Conservation (phyloP, 495 filamentous ascomycete genomes). For the Xylaria nigripes region DNA sequence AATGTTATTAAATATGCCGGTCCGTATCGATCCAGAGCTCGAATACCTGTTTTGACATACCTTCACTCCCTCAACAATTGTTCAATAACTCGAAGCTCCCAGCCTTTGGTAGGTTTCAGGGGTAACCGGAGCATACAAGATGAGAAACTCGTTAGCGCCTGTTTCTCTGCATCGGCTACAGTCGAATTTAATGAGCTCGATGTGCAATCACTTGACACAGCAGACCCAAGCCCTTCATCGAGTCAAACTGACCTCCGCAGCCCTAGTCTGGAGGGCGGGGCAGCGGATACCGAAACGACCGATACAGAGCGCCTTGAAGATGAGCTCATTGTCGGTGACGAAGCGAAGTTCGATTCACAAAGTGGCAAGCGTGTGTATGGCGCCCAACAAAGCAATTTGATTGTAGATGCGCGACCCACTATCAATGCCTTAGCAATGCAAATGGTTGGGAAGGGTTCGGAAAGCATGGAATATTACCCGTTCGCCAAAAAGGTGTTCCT, state of each 20-base stretch:
- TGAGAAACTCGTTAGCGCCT: conserved; percentile 84
- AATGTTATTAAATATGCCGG: conserved; percentile 93
- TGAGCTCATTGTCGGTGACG: conserved; percentile 50
- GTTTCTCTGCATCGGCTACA: conserved; percentile 68
- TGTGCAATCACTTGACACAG: conserved; percentile 9
- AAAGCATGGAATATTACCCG: conserved; percentile 97
- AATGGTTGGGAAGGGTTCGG: conserved; percentile 83
- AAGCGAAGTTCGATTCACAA: conserved; percentile 38
- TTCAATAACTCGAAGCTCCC: conserved; percentile 89
- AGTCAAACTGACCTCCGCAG: conserved; percentile 46
- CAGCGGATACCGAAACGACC: conserved; percentile 26
- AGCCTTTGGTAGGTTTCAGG: conserved; percentile 80
- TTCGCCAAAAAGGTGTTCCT: conserved; percentile 87
- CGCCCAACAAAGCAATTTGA: conserved; percentile 88
- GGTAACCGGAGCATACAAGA: conserved; percentile 91
- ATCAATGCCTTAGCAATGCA: conserved; percentile 97
- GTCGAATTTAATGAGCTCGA: conserved; percentile 32
- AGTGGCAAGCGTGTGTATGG: conserved; percentile 64
- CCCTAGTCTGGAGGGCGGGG: conserved; percentile 20
- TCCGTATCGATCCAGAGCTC: conserved; percentile 73
- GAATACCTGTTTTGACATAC: conserved; percentile 86
- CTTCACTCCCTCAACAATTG: conserved; percentile 95
- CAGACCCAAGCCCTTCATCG: conserved; percentile 51
- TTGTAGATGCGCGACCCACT: conserved; percentile 91
- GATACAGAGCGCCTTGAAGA: conserved; percentile 65